phyloP scores from a whole-genome alignment of 2,329 filamentous ascomycete genomes.

The Nothopassalora personata region DNA sequence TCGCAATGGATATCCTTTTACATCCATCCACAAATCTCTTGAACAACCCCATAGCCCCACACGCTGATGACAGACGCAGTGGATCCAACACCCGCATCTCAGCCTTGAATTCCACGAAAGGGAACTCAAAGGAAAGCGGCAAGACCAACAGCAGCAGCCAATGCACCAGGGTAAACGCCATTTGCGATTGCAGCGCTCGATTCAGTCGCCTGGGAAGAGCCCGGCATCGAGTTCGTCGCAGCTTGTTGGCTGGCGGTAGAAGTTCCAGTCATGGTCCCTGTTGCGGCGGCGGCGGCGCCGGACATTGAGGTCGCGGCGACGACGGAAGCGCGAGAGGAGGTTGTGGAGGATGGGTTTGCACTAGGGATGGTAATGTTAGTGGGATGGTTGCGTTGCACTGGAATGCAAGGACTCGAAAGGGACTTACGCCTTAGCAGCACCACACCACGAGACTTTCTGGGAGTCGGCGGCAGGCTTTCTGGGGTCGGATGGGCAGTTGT shows the following conservation, averaged over 20 bases:
- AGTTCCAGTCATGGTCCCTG: constrained; percentile 44
- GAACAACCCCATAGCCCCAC: neutral
- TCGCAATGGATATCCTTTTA: neutral
- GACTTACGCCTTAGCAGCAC: constrained; percentile 31
- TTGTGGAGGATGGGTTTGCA: neutral
- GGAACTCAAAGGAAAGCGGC: constrained; percentile 6
- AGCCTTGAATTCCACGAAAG: too few species aligned
- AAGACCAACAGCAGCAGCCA: constrained; percentile 19
- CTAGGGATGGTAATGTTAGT: neutral
- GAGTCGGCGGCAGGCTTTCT: constrained; percentile 33
- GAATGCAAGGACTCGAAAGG: neutral
- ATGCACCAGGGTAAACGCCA: constrained; percentile 11
- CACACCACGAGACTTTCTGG: constrained; percentile 33
- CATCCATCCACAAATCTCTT: neutral
- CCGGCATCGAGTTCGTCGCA: constrained; percentile 1
- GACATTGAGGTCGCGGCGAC: constrained; percentile 22
- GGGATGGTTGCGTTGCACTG: neutral
- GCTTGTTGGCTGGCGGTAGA: constrained; percentile 42
- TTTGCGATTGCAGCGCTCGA: constrained; percentile 9
- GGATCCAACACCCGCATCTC: too few species aligned
- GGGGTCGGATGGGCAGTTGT: constrained; percentile 54
- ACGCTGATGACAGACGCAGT: neutral
- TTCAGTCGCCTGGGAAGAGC: neutral
- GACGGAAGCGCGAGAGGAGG: neutral
- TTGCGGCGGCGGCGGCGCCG: constrained; percentile 47